Conservation (phyloP, 331 rosid genomes). For the Pyrus hybrid region DNA sequence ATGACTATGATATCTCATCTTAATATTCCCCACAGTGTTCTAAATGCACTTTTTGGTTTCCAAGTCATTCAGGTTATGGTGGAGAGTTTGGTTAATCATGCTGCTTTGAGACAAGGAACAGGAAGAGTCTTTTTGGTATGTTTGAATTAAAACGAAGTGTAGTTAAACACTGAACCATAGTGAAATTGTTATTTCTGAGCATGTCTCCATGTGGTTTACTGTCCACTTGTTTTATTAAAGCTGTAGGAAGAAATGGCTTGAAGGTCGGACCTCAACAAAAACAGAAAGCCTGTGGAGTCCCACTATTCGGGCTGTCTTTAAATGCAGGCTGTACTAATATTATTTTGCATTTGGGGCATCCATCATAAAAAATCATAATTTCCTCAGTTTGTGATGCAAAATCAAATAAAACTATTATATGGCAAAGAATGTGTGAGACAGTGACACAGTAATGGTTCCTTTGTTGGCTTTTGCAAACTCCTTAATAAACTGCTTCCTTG, state of each 20-base stretch:
- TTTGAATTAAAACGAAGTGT: too few species aligned
- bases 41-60: too few species aligned
- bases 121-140: too few species aligned
- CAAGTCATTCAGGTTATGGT: too few species aligned
- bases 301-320: background rate
- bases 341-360: background rate
- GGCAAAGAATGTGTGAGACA: background rate
- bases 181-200: too few species aligned
- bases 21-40: background rate
- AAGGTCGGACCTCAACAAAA: background rate
- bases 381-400: background rate
- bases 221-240: too few species aligned
- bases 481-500: background rate
- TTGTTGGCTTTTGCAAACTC: background rate
- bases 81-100: too few species aligned
- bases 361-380: background rate
- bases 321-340: background rate
- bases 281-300: background rate
- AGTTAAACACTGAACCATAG: too few species aligned
- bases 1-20: constrained; percentile 17
- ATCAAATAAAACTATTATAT: background rate
- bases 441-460: background rate
- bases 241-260: too few species aligned
- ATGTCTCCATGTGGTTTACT: too few species aligned
- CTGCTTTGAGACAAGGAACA: too few species aligned